Base-by-base conservation (phyloP, 2,329 filamentous ascomycete genomes). In the Ceratocystis ficicola region DNA sequence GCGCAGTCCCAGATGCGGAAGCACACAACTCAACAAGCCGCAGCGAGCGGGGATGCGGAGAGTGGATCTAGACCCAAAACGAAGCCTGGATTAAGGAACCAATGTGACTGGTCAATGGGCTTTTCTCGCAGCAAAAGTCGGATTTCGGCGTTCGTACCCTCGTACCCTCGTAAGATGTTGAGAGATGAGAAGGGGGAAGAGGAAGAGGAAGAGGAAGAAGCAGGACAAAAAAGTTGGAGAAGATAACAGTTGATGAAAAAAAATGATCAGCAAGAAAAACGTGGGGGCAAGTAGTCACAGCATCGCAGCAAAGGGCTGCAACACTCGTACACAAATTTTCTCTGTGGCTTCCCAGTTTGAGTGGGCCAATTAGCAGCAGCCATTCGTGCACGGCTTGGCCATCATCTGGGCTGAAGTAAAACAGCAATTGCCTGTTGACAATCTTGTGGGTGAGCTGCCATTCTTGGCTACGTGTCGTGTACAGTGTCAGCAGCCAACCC, bases 81-180 rank as follows among this genome's bases (percentile, higher is more conserved):
- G 32, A 59, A 59, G 28, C 5, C 8, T 28, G 10, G 55, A n/a
- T n/a, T 5, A 55, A 41, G 20, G 61, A 48, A 5, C 44, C 41
- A 50, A 63, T n/a, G 36, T 17, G 61, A 20, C 61, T 28, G 61
- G 61, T 17, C 28, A 44, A 44, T 46, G 22, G 36, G 60, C 44
- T n/a, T 62, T 46, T 46, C 30, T 59, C 55, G 55, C 55, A 59
- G 28, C 8, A 36, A 59, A 59, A 20, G 28, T 59, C 55, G 55
- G 55, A 17, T 59, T 59, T 59, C 25, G 55, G 55, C 36, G 55
- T 59, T 59, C 28, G n/a, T 59, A 30, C 55, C 28, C 50, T 55
- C 4, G n/a, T n/a, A n/a, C 25, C 10, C n/a, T 30, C 22, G 7
- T 57, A 41, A 41, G 36, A 15, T 41, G 36, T 15, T 41, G 36